Base-by-base conservation (phyloP, 176 grass and related monocot species). In the Dendrocalamus sinicus region DNA sequence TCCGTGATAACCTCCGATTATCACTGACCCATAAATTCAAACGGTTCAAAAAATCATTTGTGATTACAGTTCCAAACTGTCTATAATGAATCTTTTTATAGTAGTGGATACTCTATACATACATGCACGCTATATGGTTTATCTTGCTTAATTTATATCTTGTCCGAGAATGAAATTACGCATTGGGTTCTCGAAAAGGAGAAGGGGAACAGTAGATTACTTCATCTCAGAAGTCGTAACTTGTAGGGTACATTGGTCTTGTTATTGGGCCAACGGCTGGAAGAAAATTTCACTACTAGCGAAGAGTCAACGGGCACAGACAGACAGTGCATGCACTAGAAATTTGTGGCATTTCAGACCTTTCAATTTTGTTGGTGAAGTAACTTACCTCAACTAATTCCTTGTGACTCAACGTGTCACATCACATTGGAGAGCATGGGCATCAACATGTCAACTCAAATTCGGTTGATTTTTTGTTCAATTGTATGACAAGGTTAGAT, bases 391-490 rank as follows among this genome's bases (percentile, higher is more conserved):
- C 0, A 40, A 72, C 5, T 16, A 8, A 4, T 72, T 61, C 15
- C 40, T 47, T 12, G 9, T 3, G 22, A 20, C 14, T 71, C 62
- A 26, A 24, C 12, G 1, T 40, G 75, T 47, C 41, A 28, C 54
- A 20, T 19, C 15, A 10, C 11, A 58, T 55, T 41, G 40, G 40
- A 7, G 40, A 41, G 73, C 22, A 28, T 62, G 4, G 37, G 45
- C 1, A 39, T 20, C 43, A 51, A 17, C 22, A 39, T 75, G 59
- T 43, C 72, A 76, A 67, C 60, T 54, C 9, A 19, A 75, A 76
- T 76, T 76, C 53, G 72, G 57, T n/a, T 59, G 17, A 24, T 37
- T 75, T 37, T 75, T 40, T 64, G 57, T 48, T 72, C 46, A 43
- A 9, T 84, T 55, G n/a, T 17, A 5, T 76, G 32, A 20, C 53